Evolutionary conservation across 2,329 filamentous ascomycete genomes (phyloP), one percentile per base, ranked within the genome.

Genomic region (Alternaria arborescens): DNA sequence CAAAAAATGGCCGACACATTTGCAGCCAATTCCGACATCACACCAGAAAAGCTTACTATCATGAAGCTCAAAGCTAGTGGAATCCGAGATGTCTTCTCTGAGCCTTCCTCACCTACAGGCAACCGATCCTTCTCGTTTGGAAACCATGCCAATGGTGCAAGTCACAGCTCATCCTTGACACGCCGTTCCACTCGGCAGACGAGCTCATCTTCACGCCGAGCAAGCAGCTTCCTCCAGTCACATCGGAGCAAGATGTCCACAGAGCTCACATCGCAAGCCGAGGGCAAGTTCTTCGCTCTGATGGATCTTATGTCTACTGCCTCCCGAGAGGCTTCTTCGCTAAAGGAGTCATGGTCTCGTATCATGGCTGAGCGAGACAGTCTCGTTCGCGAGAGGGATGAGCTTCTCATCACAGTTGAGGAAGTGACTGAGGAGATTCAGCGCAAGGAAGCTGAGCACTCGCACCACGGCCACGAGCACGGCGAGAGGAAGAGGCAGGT

Each of bases 251-350:
- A 69, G 52, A 71, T 71, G 64, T 73, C 69, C 8, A 65, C 54
- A 34, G 70, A 73, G 40, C 67, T 72, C 40, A 68, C 69, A n/a
- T 64, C 62, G 1, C 47, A 72, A 52, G 69, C 71, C 3, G 68
- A 72, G 41, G 63, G 65, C 11, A 71, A 71, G 50, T 71, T 73
- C 58, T 71, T 72, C 48, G 65, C 70, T n/a, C 46, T 73, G 16
- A 71, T 73, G 62, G 70, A 73, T 16, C 69, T 71, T 11, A 73
- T 72, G 62, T 67, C 70, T 10, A 68, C 60, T 28, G 67, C 69
- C 12, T 72, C 70, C 11, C 61, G 70, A 18, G 66, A 71, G 52
- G 69, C 69, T 30, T 64, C 65, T 5, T 72, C 68, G 0, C 36
- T 73, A 11, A 73, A 73, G 26, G 71, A 73, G 52, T 65, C 62